These are phyloP conservation scores for Cyamopsis tetragonoloba DNA, from an alignment of 306 rosid species.

Conservation along the genomic window DNA sequence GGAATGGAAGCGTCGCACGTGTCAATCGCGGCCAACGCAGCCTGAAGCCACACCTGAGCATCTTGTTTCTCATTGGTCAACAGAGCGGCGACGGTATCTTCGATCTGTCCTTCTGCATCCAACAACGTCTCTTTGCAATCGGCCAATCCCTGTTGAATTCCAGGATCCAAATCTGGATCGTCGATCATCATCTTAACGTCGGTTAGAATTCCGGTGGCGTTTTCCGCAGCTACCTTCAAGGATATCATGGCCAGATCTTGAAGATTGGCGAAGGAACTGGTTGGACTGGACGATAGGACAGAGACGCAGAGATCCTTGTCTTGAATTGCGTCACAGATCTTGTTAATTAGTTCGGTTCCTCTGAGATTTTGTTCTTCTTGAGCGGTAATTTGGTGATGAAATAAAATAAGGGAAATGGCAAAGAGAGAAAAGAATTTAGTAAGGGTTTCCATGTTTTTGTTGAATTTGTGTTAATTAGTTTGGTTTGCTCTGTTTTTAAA, in stretches of 20 bases:
- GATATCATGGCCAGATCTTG: conserved; percentile 17
- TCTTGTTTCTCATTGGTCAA: not conserved
- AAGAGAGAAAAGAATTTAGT: conserved; percentile 13
- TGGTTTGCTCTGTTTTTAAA: not conserved
- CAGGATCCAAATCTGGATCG: conserved; percentile 1
- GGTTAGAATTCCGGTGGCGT: not conserved
- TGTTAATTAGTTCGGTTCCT: not conserved
- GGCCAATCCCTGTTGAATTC: conserved; percentile 32
- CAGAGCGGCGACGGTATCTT: conserved; percentile 17
- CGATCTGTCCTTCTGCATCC: conserved; percentile 36
- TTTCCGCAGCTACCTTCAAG: not conserved
- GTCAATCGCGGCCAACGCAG: conserved; percentile 31
- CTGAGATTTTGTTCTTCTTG: not conserved
- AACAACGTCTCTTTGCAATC: conserved; percentile 31
- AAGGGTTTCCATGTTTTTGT: conserved; percentile 30
- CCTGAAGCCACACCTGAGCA: conserved; percentile 24
- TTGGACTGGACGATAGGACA: not conserved
- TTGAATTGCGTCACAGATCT: not conserved
- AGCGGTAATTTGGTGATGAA: not conserved
- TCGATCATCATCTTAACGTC: conserved; percentile 16
- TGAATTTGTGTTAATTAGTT: not conserved
- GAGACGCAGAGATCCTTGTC: not conserved
- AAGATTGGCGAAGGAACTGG: not conserved
- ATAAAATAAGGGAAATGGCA: conserved; percentile 1
- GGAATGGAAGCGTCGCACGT: conserved; percentile 33